Conservation (phyloP, 2,329 filamentous ascomycete genomes). For the Neurospora sp. region DNA sequence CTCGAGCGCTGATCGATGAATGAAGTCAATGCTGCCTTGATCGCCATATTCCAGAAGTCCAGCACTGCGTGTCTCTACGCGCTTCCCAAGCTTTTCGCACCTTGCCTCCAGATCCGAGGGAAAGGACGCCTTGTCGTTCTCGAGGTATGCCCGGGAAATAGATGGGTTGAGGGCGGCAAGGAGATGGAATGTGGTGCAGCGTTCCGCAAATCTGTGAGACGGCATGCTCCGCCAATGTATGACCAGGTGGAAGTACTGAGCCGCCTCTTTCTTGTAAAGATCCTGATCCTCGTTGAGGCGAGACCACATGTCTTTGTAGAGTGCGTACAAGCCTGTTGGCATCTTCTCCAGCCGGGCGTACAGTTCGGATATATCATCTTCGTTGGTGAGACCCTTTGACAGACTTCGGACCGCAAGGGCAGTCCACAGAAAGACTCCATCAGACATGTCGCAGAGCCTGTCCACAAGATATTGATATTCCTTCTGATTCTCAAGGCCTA, state of each 20-base stretch:
- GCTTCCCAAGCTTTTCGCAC: not conserved
- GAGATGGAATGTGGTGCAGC: not conserved
- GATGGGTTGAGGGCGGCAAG: not conserved
- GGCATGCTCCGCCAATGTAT: not conserved
- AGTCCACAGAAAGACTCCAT: slow-evolving; percentile 9
- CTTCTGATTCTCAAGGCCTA: not conserved
- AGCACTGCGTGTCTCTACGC: slow-evolving; percentile 4
- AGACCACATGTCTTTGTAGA: slow-evolving; percentile 8
- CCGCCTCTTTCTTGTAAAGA: slow-evolving; percentile 4
- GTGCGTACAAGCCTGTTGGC: not conserved
- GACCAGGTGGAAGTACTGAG: slow-evolving; percentile 2
- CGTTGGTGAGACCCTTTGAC: slow-evolving; percentile 1
- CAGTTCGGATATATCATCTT: slow-evolving; percentile 3
- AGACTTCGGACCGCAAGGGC: slow-evolving; percentile 4
- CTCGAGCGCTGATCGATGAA: slow-evolving; percentile 7
- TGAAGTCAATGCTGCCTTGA: slow-evolving; percentile 1
- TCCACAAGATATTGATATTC: not conserved
- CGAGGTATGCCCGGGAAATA: not conserved
- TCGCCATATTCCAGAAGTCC: slow-evolving; percentile 1
- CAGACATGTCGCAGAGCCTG: slow-evolving; percentile 2
- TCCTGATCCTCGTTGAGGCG: slow-evolving; percentile 4
- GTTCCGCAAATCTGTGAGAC: accelerated
- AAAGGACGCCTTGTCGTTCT: not conserved
- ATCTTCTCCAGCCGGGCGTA: not conserved
- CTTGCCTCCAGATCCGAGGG: not conserved